phyloP scores from a whole-genome alignment of 2,329 filamentous ascomycete species.

The Apiospora rasikravindrae region DNA sequence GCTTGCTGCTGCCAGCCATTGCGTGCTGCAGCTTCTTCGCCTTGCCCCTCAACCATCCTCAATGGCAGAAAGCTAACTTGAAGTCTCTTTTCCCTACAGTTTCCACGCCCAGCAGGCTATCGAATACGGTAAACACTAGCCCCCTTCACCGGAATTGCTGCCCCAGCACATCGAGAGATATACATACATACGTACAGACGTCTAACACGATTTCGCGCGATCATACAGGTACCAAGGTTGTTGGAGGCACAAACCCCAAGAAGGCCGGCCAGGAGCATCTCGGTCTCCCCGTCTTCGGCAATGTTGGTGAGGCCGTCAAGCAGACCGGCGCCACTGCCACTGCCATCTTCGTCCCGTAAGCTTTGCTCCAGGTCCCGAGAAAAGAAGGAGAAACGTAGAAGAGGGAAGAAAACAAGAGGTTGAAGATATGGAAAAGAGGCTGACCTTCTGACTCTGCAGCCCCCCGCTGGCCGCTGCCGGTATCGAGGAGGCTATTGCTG shows the following conservation, averaged over 20 bases:
- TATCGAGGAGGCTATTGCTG: constrained; percentile 95
- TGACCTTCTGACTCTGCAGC: constrained; percentile 50
- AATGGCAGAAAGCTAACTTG: background rate
- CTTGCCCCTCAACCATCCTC: background rate
- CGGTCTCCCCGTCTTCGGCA: constrained; percentile 90
- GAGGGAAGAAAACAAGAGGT: background rate
- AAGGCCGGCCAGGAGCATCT: constrained; percentile 93
- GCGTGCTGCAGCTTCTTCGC: background rate
- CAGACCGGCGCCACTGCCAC: constrained; percentile 89
- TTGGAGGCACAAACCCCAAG: constrained; percentile 98
- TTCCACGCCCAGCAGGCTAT: constrained; percentile 98
- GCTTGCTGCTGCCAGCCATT: background rate
- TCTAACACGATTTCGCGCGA: constrained; percentile 24
- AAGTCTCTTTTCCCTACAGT: constrained; percentile 52
- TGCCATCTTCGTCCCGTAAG: constrained; percentile 94
- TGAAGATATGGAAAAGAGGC: background rate
- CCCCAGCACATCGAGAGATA: background rate
- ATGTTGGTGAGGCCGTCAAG: constrained; percentile 86
- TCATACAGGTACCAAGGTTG: constrained; percentile 86
- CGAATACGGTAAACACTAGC: constrained; percentile 78
- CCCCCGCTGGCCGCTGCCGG: constrained; percentile 89
- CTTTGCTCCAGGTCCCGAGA: constrained; percentile 44
- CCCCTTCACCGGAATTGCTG: constrained; percentile 23
- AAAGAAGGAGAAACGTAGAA: background rate
- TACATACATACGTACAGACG: background rate